A percentile compares a stretch with the other conserved stretches of the same genome.
Conservation (phyloP, 1,284 basidiomycete species). For the Microbotryum intermedium region DNA sequence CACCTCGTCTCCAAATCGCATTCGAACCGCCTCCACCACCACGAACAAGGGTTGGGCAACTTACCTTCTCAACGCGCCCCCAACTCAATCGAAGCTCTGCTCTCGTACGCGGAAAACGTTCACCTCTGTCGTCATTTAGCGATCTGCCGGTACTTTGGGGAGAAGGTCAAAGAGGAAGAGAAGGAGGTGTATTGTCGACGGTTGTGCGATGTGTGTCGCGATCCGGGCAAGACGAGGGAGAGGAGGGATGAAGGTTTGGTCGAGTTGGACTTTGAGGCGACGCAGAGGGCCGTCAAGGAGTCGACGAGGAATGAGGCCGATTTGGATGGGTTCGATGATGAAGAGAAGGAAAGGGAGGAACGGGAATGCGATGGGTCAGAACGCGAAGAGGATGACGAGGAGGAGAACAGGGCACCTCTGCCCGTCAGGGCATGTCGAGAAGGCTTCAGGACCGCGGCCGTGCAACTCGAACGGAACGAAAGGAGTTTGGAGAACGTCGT, state of each 20-base stretch:
- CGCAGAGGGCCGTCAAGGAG: slow-evolving; percentile 2
- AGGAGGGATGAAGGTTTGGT: slow-evolving; percentile 2
- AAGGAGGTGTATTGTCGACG: slow-evolving; percentile 54
- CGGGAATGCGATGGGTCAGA: slow-evolving; percentile 1
- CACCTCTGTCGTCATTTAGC: slow-evolving; percentile 65
- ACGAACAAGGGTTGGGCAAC: slow-evolving; percentile 47
- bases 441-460: slow-evolving; percentile 1
- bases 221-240: slow-evolving; percentile 41
- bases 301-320: background rate
- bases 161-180: slow-evolving; percentile 53
- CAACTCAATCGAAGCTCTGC: slow-evolving; percentile 43
- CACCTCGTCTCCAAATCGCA: slow-evolving; percentile 1
- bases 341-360: slow-evolving; percentile 4
- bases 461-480: background rate
- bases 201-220: slow-evolving; percentile 79
- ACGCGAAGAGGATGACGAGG: slow-evolving; percentile 8
- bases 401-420: background rate
- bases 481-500: background rate
- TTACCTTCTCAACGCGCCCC: slow-evolving; percentile 56
- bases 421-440: background rate
- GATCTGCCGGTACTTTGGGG: slow-evolving; percentile 64
- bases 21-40: slow-evolving; percentile 5
- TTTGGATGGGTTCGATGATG: background rate
- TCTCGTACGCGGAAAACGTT: slow-evolving; percentile 57
- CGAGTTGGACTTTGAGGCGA: slow-evolving; percentile 6